Conservation (phyloP, 331 rosid species). For the Acacia pycnantha region DNA sequence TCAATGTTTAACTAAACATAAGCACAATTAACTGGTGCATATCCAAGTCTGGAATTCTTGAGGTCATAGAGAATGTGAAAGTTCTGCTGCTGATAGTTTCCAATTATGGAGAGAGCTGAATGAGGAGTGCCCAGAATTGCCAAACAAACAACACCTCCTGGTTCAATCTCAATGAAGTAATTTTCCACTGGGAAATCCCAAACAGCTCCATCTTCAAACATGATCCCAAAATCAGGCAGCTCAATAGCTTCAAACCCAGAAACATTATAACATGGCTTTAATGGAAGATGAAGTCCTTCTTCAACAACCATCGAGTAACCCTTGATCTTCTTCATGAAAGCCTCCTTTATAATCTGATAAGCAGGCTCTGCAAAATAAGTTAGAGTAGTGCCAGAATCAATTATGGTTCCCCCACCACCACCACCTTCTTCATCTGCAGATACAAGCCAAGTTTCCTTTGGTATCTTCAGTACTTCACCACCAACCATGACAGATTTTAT, state of each 20-base stretch:
- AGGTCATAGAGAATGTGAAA: slow-evolving; percentile 79
- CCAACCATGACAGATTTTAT: slow-evolving; percentile 73
- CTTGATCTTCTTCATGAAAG: slow-evolving; percentile 59
- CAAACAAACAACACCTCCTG: slow-evolving; percentile 66
- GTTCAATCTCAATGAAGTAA: slow-evolving; percentile 78
- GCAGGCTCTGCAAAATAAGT: slow-evolving; percentile 95
- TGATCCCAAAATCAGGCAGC: slow-evolving; percentile 74
- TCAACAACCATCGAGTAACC: slow-evolving; percentile 54
- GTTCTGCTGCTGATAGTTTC: slow-evolving; percentile 98
- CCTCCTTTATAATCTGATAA: slow-evolving; percentile 60
- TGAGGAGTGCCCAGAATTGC: slow-evolving; percentile 77
- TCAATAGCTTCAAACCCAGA: slow-evolving; percentile 67
- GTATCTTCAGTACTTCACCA: slow-evolving; percentile 59
- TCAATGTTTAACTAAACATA: slow-evolving; percentile 56
- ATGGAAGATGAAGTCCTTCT: slow-evolving; percentile 50
- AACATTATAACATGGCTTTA: slow-evolving; percentile 92
- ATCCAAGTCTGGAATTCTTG: slow-evolving; percentile 90
- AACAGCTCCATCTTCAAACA: slow-evolving; percentile 76
- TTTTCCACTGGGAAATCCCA: slow-evolving; percentile 95
- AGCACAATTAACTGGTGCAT: slow-evolving; percentile 83
- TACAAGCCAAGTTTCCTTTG: slow-evolving; percentile 72
- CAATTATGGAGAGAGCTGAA: slow-evolving; percentile 82
- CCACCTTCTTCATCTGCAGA: slow-evolving; percentile 34
- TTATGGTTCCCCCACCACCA: slow-evolving; percentile 83
- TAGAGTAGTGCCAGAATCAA: slow-evolving; percentile 94